Evolutionary conservation across 768 basidiomycete species (phyloP).

Genomic region (Panaeolus cyanescens): DNA sequence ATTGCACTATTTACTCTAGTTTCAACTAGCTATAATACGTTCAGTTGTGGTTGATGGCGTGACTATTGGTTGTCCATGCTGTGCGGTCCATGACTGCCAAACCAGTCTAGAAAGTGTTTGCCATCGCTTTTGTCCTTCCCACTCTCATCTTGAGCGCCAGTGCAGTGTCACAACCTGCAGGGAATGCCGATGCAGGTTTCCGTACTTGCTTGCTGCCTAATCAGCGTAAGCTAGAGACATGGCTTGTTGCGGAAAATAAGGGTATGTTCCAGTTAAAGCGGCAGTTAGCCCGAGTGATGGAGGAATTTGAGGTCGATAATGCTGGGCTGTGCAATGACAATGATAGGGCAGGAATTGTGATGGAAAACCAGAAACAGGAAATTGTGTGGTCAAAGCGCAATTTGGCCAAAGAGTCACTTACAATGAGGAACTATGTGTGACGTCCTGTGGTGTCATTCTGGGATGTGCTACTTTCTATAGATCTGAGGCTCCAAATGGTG

Average conservation of each 20-base stretch:
- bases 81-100: no score
- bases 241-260: constrained; percentile 11
- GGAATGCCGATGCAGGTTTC: constrained; percentile 4
- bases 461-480: constrained; percentile 31
- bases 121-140: no score
- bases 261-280: constrained; percentile 29
- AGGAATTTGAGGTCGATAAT: no score
- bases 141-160: no score
- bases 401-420: constrained; percentile 30
- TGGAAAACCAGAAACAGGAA: constrained; percentile 23
- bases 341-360: no score
- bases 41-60: no score
- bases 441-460: constrained; percentile 32
- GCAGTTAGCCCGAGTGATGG: constrained; percentile 15
- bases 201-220: constrained; percentile 19
- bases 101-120: no score
- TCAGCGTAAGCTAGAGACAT: constrained; percentile 23
- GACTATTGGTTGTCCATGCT: no score
- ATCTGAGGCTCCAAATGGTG: constrained; percentile 27
- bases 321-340: no score
- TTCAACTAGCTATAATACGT: no score
- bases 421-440: constrained; percentile 32
- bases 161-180: no score
- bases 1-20: constrained; percentile 12
- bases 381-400: constrained; percentile 20